Evolutionary conservation across 1,284 basidiomycete genomes (phyloP).

Genomic region (Cryptococcus sp.): DNA sequence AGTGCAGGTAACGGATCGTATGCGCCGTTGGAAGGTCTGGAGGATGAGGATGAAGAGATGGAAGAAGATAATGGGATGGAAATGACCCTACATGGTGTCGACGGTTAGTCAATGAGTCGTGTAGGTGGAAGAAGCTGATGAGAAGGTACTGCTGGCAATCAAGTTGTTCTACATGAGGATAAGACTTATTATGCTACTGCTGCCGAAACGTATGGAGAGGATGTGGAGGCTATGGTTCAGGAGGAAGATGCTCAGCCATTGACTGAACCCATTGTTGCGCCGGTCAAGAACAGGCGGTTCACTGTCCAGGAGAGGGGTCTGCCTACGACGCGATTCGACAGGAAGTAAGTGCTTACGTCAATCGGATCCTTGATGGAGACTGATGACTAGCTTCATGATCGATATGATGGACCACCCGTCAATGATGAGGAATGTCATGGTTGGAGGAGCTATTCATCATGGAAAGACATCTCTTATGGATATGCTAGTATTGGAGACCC

Average conservation of each 20-base stretch:
- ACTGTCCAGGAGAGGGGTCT: constrained; percentile 87
- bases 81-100: constrained; percentile 43
- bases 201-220: constrained; percentile 84
- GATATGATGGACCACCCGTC: constrained; percentile 89
- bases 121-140: background rate
- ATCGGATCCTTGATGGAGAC: constrained; percentile 1
- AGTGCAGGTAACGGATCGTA: constrained; percentile 22
- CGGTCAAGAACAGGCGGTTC: constrained; percentile 89
- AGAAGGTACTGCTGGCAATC: constrained; percentile 54
- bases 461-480: constrained; percentile 97
- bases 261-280: constrained; percentile 91
- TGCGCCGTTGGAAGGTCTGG: constrained; percentile 48
- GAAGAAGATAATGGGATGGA: constrained; percentile 35
- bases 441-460: constrained; percentile 94
- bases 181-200: constrained; percentile 98
- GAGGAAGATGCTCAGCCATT: constrained; percentile 97
- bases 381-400: constrained; percentile 68
- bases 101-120: constrained; percentile 23
- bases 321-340: constrained; percentile 89
- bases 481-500: constrained; percentile 95
- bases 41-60: constrained; percentile 42
- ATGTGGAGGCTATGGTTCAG: constrained; percentile 94
- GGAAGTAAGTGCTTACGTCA: constrained; percentile 61
- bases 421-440: constrained; percentile 90
- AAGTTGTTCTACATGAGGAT: constrained; percentile 91